phyloP scores from a whole-genome alignment of 129 eudicot species.

The Pulicaria dysenterica region DNA sequence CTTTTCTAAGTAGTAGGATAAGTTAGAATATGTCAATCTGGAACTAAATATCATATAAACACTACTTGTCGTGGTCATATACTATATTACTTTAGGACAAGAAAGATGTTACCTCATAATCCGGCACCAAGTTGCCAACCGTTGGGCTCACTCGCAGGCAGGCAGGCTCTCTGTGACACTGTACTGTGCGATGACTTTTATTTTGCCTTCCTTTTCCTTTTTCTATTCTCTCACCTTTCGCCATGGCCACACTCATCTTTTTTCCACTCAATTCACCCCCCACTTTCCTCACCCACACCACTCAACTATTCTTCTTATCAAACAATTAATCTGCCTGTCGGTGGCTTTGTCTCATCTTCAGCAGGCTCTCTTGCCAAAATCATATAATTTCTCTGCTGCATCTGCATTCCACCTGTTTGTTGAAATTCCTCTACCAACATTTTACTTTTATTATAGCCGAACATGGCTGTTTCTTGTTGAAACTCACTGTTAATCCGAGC shows the following conservation, averaged over 20 bases:
- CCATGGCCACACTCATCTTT: slow-evolving; percentile 24
- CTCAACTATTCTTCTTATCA: neutral
- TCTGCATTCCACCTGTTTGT: slow-evolving; percentile 28
- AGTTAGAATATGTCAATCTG: no score
- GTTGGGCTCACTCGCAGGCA: slow-evolving; percentile 2
- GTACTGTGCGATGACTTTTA: slow-evolving; percentile 28
- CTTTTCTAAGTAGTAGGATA: no score
- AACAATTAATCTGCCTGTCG: slow-evolving; percentile 30
- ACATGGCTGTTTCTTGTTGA: neutral
- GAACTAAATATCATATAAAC: no score
- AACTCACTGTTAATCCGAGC: neutral
- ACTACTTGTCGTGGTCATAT: no score
- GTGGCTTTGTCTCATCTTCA: slow-evolving; percentile 22
- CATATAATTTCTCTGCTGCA: slow-evolving; percentile 8
- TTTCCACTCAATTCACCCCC: slow-evolving; percentile 25
- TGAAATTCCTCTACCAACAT: slow-evolving; percentile 26
- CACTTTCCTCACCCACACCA: slow-evolving; percentile 33
- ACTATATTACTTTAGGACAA: neutral
- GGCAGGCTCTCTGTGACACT: slow-evolving; percentile 13
- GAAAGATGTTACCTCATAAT: neutral
- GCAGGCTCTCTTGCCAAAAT: neutral
- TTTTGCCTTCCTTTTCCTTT: slow-evolving; percentile 25
- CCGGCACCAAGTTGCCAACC: neutral
- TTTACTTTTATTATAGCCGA: neutral
- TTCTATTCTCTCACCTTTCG: slow-evolving; percentile 19